Conservation (phyloP, 208 protist genomes). For the Novymonas esmeraldas region DNA sequence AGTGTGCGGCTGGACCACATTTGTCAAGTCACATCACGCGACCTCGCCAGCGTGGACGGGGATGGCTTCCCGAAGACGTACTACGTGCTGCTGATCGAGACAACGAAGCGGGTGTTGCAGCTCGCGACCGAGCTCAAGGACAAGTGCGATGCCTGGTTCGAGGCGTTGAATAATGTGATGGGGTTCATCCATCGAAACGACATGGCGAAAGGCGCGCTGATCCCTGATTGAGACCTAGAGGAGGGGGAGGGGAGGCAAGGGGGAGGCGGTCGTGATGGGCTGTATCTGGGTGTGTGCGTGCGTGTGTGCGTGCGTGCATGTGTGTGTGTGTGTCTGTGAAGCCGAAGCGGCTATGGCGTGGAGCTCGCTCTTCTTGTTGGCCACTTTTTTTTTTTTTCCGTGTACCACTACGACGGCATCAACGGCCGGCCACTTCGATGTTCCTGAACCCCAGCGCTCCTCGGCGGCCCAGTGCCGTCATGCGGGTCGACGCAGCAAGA, state of each 20-base stretch:
- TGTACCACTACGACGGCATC: too few relatives aligned
- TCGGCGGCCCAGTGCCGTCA: too few relatives aligned
- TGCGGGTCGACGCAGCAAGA: too few relatives aligned
- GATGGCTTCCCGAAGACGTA: constrained; percentile 62
- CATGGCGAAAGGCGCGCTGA: constrained; percentile 37
- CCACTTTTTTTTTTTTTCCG: too few relatives aligned
- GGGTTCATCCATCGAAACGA: constrained; percentile 62
- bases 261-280: neutral
- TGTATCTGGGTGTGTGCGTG: constrained; percentile 1
- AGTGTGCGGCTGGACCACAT: constrained; percentile 70
- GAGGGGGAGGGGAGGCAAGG: neutral
- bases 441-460: too few relatives aligned
- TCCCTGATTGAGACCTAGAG: constrained; percentile 36
- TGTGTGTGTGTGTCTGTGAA: neutral
- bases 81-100: constrained; percentile 78
- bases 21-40: constrained; percentile 52
- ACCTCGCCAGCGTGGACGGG: constrained; percentile 49
- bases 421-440: too few relatives aligned
- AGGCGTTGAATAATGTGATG: constrained; percentile 81
- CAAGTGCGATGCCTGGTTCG: constrained; percentile 81
- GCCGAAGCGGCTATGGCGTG: neutral
- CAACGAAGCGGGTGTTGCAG: constrained; percentile 64
- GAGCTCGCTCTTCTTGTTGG: constrained; percentile 4
- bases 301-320: neutral
- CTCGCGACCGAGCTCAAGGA: constrained; percentile 68